phyloP scores from a whole-genome alignment of 345 rosid genomes.

The Moringa oleifera region DNA sequence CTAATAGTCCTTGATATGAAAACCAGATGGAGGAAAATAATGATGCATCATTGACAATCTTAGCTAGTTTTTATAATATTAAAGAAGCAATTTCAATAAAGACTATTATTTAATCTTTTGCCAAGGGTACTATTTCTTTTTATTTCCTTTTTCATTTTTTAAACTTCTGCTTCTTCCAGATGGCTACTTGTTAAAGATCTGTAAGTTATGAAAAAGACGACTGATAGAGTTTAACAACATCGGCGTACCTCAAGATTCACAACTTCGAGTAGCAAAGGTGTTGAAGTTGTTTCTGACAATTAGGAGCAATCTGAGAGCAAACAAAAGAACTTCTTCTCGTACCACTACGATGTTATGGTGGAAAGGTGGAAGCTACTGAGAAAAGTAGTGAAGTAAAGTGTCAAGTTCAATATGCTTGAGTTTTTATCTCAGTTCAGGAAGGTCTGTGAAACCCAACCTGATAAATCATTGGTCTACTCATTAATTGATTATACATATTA shows the following conservation, averaged over 20 bases:
- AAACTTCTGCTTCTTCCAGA: slow-evolving; percentile 24
- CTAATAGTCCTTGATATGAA: too few relatives aligned
- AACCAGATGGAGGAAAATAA: too few relatives aligned
- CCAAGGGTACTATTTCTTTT: too few relatives aligned
- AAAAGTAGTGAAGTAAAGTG: slow-evolving; percentile 49
- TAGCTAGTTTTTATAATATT: background rate
- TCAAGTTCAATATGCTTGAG: slow-evolving; percentile 55
- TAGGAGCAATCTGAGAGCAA: slow-evolving; percentile 23
- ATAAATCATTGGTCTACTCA: slow-evolving; percentile 19
- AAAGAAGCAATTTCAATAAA: background rate
- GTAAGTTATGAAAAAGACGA: slow-evolving; percentile 64
- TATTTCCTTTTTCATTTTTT: too few relatives aligned
- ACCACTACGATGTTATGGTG: slow-evolving; percentile 42
- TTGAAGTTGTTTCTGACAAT: slow-evolving; percentile 50
- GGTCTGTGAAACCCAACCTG: slow-evolving; percentile 58
- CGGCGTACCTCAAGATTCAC: slow-evolving; percentile 89
- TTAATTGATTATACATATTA: too few relatives aligned
- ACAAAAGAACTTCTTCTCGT: slow-evolving; percentile 48
- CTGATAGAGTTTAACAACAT: slow-evolving; percentile 74
- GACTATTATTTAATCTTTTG: too few relatives aligned
- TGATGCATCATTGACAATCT: too few relatives aligned
- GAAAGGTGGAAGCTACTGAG: slow-evolving; percentile 64
- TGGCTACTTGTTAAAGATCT: slow-evolving; percentile 85
- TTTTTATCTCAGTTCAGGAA: slow-evolving; percentile 49
- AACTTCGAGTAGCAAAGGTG: slow-evolving; percentile 76